Evolutionary conservation across 495 filamentous ascomycete species (phyloP).

Genomic region (Friedmanniomyces simplex): DNA sequence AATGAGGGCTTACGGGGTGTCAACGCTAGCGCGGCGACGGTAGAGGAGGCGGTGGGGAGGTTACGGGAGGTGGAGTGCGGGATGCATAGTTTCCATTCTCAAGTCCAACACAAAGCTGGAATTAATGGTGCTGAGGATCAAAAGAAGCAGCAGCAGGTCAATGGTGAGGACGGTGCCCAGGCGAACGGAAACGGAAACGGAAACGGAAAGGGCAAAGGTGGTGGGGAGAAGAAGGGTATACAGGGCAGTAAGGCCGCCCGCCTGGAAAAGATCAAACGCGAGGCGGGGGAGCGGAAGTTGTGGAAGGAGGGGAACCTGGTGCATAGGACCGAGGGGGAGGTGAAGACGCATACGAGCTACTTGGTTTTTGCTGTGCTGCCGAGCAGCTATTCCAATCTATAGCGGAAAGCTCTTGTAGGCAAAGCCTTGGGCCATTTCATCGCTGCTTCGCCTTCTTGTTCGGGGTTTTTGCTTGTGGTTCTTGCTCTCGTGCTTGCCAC

Average conservation of each 20-base stretch:
- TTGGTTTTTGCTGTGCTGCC: conserved; percentile 88
- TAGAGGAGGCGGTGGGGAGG: conserved; percentile 65
- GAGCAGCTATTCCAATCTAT: too few species aligned
- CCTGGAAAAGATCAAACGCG: conserved; percentile 25
- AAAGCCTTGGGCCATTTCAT: too few species aligned
- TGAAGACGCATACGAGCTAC: conserved; percentile 93
- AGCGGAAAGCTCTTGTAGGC: too few species aligned
- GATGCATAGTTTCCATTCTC: conserved; percentile 43
- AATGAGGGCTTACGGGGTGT: conserved; percentile 48
- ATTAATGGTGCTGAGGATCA: conserved; percentile 21
- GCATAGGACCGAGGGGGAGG: conserved; percentile 71
- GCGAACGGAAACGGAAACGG: too few species aligned
- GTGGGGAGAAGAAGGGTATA: conserved; percentile 18
- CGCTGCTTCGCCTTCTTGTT: too few species aligned
- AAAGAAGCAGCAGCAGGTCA: conserved; percentile 14
- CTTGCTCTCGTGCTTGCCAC: too few species aligned
- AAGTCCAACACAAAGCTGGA: conserved; percentile 6
- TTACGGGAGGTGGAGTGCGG: conserved; percentile 62
- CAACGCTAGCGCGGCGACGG: conserved; percentile 50
- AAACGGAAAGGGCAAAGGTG: too few species aligned
- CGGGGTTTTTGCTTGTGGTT: too few species aligned
- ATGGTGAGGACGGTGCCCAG: conserved; percentile 17
- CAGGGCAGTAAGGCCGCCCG: conserved; percentile 16
- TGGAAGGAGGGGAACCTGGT: conserved; percentile 61
- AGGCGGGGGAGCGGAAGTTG: conserved; percentile 28